phyloP scores from a whole-genome alignment of 1,284 basidiomycete species.

The Vanrija pseudolonga region DNA sequence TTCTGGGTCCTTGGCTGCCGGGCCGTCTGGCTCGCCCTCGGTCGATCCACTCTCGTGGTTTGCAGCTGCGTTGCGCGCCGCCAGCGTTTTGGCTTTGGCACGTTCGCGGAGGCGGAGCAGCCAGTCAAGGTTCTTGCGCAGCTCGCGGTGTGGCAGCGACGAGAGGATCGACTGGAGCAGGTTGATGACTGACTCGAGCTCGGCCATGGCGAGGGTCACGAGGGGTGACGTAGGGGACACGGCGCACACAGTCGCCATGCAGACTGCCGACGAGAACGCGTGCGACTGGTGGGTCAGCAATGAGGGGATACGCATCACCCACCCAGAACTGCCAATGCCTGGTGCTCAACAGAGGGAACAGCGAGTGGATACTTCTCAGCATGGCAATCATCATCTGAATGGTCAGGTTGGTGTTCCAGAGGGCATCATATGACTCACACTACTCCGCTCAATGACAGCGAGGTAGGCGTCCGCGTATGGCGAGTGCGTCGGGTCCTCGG shows the following conservation, averaged over 20 bases:
- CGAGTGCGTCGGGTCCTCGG: slow-evolving; percentile 25
- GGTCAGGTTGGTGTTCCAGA: slow-evolving; percentile 1
- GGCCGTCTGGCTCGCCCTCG: not conserved
- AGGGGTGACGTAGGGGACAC: slow-evolving; percentile 22
- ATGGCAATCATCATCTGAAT: slow-evolving; percentile 25
- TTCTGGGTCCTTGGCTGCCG: not conserved
- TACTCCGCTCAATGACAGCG: slow-evolving; percentile 31
- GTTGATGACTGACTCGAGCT: slow-evolving; percentile 21
- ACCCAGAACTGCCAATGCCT: slow-evolving; percentile 28
- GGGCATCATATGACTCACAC: slow-evolving; percentile 3
- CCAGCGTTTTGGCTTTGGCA: slow-evolving; percentile 1
- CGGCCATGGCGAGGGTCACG: slow-evolving; percentile 21
- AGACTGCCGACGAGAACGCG: slow-evolving; percentile 31
- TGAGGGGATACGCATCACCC: not conserved
- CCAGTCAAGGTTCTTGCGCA: slow-evolving; percentile 27
- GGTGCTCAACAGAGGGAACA: slow-evolving; percentile 21
- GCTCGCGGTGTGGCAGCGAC: slow-evolving; percentile 10
- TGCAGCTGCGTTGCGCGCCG: slow-evolving; percentile 3
- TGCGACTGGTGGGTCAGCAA: slow-evolving; percentile 15
- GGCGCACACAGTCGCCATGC: slow-evolving; percentile 28
- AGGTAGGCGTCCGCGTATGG: slow-evolving; percentile 30
- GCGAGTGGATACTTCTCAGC: slow-evolving; percentile 24
- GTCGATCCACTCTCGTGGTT: not conserved
- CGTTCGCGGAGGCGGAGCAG: slow-evolving; percentile 17
- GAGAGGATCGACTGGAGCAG: slow-evolving; percentile 17